phyloP scores from a whole-genome alignment of 306 rosid genomes.

The Cucumis melo region DNA sequence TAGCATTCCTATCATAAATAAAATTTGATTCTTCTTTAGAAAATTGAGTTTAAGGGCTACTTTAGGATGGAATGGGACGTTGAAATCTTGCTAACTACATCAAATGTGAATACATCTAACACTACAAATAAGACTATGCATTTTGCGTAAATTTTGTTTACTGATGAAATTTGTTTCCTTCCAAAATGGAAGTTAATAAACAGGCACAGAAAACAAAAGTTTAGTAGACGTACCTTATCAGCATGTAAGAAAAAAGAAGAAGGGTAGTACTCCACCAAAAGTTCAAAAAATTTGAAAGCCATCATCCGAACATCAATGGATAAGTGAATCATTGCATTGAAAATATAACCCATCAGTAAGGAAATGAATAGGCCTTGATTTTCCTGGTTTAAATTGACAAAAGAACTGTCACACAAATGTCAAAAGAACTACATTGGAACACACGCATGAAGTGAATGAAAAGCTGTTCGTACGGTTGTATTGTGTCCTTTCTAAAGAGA shows the following conservation, averaged over 20 bases:
- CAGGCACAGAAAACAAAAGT: constrained; percentile 3
- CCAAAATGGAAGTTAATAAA: constrained; percentile 1
- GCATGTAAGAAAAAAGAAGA: constrained; percentile 50
- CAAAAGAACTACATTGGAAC: constrained; percentile 1
- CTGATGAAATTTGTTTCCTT: background rate
- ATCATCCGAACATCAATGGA: constrained; percentile 60
- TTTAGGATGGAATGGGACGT: background rate
- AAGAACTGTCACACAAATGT: background rate
- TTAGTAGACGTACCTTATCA: constrained; percentile 49
- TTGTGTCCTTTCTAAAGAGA: too few species aligned
- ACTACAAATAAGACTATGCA: background rate
- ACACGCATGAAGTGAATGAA: background rate
- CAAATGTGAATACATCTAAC: background rate
- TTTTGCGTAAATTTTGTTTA: background rate
- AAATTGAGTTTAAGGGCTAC: background rate
- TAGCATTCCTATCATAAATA: too few species aligned
- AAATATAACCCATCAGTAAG: constrained; percentile 62
- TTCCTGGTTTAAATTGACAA: constrained; percentile 34
- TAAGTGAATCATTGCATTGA: constrained; percentile 77
- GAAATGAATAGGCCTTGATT: constrained; percentile 56
- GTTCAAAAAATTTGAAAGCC: constrained; percentile 74
- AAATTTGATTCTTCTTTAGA: too few species aligned
- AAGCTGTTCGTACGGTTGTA: background rate
- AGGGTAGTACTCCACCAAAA: constrained; percentile 52
- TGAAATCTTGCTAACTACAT: background rate